phyloP scores from a whole-genome alignment of 2,329 filamentous ascomycete genomes.

The Fonsecaea pedrosoi region DNA sequence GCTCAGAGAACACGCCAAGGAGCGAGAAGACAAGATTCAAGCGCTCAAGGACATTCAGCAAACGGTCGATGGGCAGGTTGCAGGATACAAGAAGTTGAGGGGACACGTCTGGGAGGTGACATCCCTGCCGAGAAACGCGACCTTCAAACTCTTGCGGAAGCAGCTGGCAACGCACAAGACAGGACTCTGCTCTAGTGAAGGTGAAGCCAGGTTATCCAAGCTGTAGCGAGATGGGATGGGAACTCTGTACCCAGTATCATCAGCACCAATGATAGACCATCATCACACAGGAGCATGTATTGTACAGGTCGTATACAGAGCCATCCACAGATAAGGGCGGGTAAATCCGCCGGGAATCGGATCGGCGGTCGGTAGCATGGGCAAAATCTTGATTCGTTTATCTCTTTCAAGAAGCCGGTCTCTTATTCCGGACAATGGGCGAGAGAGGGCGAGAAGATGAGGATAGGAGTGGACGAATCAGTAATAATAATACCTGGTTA shows the following conservation, averaged over 20 bases:
- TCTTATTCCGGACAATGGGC: too few species aligned
- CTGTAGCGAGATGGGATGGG: neutral
- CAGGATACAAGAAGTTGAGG: conserved; percentile 44
- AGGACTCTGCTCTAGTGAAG: conserved; percentile 7
- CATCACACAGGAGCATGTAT: neutral
- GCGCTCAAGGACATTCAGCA: conserved; percentile 46
- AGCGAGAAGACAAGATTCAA: conserved; percentile 56
- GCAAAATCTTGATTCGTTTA: conserved; percentile 1
- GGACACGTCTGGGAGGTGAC: conserved; percentile 22
- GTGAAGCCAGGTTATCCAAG: neutral
- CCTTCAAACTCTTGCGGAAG: conserved; percentile 22
- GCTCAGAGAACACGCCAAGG: conserved; percentile 53
- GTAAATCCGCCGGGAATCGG: conserved; percentile 16
- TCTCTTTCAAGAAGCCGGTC: neutral
- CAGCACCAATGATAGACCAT: neutral
- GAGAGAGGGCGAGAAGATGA: too few species aligned
- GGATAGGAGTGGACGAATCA: too few species aligned
- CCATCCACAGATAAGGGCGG: conserved; percentile 1
- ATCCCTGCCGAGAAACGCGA: conserved; percentile 14
- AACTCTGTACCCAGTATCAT: neutral
- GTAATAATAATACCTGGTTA: neutral
- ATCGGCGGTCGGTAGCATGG: neutral
- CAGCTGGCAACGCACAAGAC: conserved; percentile 19
- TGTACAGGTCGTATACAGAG: neutral
- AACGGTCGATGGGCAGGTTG: conserved; percentile 47